Percentiles rank a stretch among this genome's conserved stretches.
phyloP scores from a whole-genome alignment of 2,329 filamentous ascomycete species.

The Chrysosporium keratinophilum region DNA sequence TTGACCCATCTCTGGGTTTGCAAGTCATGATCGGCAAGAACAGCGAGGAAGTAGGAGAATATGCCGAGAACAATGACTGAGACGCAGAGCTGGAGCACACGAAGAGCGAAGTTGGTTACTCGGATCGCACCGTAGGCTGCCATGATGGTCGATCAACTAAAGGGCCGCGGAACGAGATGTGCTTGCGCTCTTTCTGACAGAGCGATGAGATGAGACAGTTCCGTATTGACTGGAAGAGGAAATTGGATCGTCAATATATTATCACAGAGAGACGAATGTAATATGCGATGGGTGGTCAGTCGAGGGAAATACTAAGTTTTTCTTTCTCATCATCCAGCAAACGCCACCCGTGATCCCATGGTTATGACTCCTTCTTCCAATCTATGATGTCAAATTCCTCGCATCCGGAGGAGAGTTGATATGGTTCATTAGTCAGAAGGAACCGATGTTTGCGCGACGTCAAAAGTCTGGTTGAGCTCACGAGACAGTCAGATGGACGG shows the following conservation, averaged over 20 bases:
- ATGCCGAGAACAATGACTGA: conserved; percentile 64
- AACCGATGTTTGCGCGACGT: not conserved
- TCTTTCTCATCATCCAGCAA: not conserved
- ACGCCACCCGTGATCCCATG: conserved; percentile 6
- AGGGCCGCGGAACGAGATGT: not conserved
- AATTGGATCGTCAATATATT: too few relatives aligned
- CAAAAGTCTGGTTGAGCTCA: not conserved
- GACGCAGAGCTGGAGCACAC: conserved; percentile 62
- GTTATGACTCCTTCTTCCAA: conserved; percentile 7
- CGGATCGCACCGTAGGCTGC: conserved; percentile 55
- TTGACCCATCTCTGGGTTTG: conserved; percentile 55
- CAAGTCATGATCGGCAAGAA: conserved; percentile 55
- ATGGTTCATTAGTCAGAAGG: conserved; percentile 5
- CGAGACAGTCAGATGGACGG: too few relatives aligned
- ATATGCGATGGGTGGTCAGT: not conserved
- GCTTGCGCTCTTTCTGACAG: not conserved
- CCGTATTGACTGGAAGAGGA: too few relatives aligned
- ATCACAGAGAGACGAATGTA: too few relatives aligned
- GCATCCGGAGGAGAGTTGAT: not conserved
- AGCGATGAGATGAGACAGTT: not conserved
- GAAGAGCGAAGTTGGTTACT: conserved; percentile 58
- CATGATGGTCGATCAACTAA: conserved; percentile 38
- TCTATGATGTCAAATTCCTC: conserved; percentile 9
- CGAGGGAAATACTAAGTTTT: not conserved
- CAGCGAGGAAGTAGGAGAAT: conserved; percentile 75